A percentile compares a stretch with the other conserved stretches of the same genome.
These are phyloP conservation scores for Strigomonas culicis DNA, from an alignment of 208 protist genomes.

Conservation along the genomic window DNA sequence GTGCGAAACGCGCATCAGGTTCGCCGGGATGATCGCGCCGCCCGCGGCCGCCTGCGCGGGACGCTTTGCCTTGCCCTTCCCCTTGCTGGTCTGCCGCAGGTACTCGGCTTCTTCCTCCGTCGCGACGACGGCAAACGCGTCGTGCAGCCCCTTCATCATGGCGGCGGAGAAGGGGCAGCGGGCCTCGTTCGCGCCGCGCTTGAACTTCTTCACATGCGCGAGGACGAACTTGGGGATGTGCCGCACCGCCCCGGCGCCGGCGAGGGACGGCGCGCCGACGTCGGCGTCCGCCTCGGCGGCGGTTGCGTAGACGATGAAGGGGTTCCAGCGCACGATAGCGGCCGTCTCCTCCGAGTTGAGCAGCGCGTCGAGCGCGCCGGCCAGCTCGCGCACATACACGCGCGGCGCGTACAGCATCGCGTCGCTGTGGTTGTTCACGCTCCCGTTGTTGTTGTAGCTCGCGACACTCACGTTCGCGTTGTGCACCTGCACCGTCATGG, in stretches of 20 bases:
- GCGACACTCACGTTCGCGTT: too few species aligned
- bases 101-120: constrained; percentile 64
- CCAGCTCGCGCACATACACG: constrained; percentile 39
- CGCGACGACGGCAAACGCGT: constrained; percentile 48
- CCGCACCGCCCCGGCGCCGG: background rate
- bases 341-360: constrained; percentile 51
- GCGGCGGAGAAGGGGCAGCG: constrained; percentile 32
- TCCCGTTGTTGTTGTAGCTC: background rate
- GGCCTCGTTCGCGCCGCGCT: constrained; percentile 26
- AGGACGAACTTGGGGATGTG: constrained; percentile 56
- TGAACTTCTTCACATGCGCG: constrained; percentile 22
- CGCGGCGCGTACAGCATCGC: background rate
- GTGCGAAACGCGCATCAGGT: constrained; percentile 67
- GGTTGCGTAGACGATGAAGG: constrained; percentile 56
- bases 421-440: background rate
- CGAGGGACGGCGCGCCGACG: background rate
- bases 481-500: too few species aligned
- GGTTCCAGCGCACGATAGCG: constrained; percentile 57
- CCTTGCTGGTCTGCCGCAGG: constrained; percentile 38
- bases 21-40: constrained; percentile 57
- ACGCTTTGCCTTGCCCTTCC: constrained; percentile 29
- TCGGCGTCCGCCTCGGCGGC: constrained; percentile 45
- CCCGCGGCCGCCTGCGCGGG: constrained; percentile 29
- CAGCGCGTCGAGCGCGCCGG: constrained; percentile 57
- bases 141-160: constrained; percentile 64